These are phyloP conservation scores for Ramaria sp. DNA, from an alignment of 768 basidiomycete genomes.

Conservation along the genomic window DNA sequence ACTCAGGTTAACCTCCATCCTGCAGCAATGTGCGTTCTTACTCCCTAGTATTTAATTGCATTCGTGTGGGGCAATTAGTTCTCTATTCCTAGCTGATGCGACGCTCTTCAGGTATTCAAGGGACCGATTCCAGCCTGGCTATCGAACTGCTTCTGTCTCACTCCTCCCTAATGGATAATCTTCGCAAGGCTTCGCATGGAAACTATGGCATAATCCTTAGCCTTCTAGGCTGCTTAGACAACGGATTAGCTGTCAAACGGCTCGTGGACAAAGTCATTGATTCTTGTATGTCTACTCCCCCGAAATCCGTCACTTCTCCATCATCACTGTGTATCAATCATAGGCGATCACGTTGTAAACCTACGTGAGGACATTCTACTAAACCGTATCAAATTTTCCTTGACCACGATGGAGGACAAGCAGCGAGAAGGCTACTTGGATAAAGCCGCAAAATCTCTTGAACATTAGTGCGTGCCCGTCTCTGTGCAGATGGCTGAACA, in stretches of 20 bases:
- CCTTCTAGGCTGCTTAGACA: conserved; percentile 85
- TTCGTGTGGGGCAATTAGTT: not conserved
- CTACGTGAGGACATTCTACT: conserved; percentile 81
- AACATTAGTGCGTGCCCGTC: conserved; percentile 69
- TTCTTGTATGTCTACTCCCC: conserved; percentile 34
- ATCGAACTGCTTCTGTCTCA: conserved; percentile 78
- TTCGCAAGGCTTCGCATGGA: conserved; percentile 85
- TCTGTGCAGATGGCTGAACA: not conserved
- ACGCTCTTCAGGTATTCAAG: conserved; percentile 42
- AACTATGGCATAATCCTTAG: conserved; percentile 88
- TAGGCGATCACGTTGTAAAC: conserved; percentile 88
- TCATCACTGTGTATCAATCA: not conserved
- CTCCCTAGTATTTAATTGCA: not conserved
- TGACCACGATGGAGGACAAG: conserved; percentile 59
- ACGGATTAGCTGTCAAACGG: conserved; percentile 75
- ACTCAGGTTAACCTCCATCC: conserved; percentile 64
- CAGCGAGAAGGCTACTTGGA: conserved; percentile 40
- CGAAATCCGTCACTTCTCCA: not conserved
- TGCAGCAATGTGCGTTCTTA: conserved; percentile 57
- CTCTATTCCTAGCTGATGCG: not conserved
- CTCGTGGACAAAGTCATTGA: conserved; percentile 90
- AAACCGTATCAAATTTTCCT: conserved; percentile 76
- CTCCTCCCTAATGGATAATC: conserved; percentile 69
- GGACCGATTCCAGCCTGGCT: conserved; percentile 61
- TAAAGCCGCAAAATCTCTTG: conserved; percentile 65